Percentiles rank a stretch among this genome's conserved stretches.
phyloP scores from a whole-genome alignment of 768 basidiomycete genomes.

The Suillus clintonianus region DNA sequence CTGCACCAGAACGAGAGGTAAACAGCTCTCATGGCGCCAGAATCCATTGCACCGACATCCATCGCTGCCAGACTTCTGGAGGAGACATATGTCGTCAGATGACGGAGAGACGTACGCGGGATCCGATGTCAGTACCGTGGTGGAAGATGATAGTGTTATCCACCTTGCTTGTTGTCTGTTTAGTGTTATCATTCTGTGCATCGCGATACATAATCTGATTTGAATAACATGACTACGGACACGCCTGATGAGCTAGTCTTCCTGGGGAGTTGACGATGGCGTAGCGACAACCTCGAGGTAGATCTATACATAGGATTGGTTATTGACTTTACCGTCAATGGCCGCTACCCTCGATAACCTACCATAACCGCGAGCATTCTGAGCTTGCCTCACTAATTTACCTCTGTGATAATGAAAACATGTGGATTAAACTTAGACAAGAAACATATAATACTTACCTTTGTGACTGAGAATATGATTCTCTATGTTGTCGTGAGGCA shows the following conservation, averaged over 20 bases:
- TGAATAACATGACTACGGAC: neutral
- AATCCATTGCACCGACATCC: constrained; percentile 39
- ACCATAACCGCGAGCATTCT: too few species aligned
- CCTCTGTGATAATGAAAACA: too few species aligned
- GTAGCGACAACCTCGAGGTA: neutral
- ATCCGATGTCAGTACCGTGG: constrained; percentile 61
- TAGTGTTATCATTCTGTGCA: constrained; percentile 28
- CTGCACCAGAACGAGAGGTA: constrained; percentile 43
- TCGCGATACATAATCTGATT: constrained; percentile 28
- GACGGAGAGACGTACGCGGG: constrained; percentile 48
- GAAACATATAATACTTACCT: too few species aligned
- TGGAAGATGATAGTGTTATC: constrained; percentile 53
- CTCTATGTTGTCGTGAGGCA: too few species aligned
- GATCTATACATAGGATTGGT: neutral
- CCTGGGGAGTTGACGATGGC: neutral
- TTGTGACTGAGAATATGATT: too few species aligned
- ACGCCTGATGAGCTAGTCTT: neutral
- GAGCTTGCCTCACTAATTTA: too few species aligned
- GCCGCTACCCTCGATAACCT: too few species aligned
- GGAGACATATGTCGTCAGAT: constrained; percentile 59
- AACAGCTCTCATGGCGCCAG: constrained; percentile 39
- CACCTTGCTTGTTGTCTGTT: constrained; percentile 37
- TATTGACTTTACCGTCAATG: too few species aligned
- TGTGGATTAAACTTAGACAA: too few species aligned
- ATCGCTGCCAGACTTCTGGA: constrained; percentile 53